A percentile compares a stretch with the other conserved stretches of the same genome.
phyloP scores from a whole-genome alignment of 306 rosid genomes.

The Luffa acutangula region DNA sequence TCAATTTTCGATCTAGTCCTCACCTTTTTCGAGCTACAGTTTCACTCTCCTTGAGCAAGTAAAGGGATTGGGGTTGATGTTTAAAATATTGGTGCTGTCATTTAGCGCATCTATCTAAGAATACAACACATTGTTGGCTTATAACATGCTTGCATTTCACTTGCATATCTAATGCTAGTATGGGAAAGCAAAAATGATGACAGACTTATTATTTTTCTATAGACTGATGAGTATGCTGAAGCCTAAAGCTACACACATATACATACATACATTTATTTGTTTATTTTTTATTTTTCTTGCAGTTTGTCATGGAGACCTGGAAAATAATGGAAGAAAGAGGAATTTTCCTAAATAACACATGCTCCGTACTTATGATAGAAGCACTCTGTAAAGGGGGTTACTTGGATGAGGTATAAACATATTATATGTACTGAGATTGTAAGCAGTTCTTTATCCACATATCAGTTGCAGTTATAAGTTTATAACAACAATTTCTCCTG shows the following conservation, averaged over 20 bases:
- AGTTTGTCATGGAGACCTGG: slow-evolving; percentile 89
- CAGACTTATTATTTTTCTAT: not conserved
- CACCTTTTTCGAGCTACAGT: not conserved
- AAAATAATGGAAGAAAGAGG: slow-evolving; percentile 52
- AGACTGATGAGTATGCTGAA: not conserved
- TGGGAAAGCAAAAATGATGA: not conserved
- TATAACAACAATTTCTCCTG: slow-evolving; percentile 13
- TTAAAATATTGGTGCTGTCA: not conserved
- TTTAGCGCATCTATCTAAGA: not conserved
- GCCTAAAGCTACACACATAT: not conserved
- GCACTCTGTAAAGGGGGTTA: slow-evolving; percentile 69
- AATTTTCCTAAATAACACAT: slow-evolving; percentile 28
- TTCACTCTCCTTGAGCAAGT: not conserved
- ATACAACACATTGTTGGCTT: not conserved
- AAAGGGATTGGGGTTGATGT: not conserved
- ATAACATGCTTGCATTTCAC: not conserved
- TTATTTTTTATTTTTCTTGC: slow-evolving; percentile 13
- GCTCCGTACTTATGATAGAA: slow-evolving; percentile 43
- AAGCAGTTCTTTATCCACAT: not conserved
- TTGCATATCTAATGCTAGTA: not conserved
- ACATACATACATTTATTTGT: slow-evolving; percentile 2
- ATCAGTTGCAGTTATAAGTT: not conserved
- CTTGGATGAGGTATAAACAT: slow-evolving; percentile 51
- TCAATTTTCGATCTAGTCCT: not conserved
- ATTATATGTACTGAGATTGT: not conserved